phyloP scores from a whole-genome alignment of 148 eudicot species.

The Nyssa sinensis region DNA sequence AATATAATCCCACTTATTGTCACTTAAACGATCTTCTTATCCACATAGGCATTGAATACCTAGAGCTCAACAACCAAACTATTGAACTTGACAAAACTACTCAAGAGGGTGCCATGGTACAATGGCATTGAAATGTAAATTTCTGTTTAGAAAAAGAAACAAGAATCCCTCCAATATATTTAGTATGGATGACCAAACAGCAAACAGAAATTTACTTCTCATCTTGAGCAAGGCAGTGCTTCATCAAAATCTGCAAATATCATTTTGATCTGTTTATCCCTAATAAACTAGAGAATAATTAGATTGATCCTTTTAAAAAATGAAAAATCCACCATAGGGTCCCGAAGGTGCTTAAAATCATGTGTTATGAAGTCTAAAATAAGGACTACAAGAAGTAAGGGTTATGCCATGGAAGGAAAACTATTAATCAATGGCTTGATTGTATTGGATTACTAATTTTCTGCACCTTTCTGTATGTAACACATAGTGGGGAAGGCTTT shows the following conservation, averaged over 20 bases:
- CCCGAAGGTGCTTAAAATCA: neutral
- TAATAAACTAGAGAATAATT: neutral
- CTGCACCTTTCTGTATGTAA: neutral
- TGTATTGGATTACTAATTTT: neutral
- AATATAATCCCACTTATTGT: neutral
- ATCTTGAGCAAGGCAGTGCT: neutral
- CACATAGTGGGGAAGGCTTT: neutral
- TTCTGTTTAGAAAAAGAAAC: no score
- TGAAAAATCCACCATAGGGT: neutral
- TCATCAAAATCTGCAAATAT: neutral
- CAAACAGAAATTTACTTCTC: neutral
- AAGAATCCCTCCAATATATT: no score
- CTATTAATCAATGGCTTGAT: neutral
- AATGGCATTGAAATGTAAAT: no score
- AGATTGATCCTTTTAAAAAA: neutral
- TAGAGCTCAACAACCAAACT: neutral
- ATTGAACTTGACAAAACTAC: neutral
- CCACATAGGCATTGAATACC: neutral
- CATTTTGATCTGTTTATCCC: neutral
- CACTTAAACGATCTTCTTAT: neutral
- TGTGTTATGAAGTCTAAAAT: neutral
- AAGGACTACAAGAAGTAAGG: neutral
- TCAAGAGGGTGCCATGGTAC: no score
- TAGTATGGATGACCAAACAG: no score
- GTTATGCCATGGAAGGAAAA: neutral